phyloP scores from a whole-genome alignment of 2,329 filamentous ascomycete genomes.

The Sporothrix schenckii region DNA sequence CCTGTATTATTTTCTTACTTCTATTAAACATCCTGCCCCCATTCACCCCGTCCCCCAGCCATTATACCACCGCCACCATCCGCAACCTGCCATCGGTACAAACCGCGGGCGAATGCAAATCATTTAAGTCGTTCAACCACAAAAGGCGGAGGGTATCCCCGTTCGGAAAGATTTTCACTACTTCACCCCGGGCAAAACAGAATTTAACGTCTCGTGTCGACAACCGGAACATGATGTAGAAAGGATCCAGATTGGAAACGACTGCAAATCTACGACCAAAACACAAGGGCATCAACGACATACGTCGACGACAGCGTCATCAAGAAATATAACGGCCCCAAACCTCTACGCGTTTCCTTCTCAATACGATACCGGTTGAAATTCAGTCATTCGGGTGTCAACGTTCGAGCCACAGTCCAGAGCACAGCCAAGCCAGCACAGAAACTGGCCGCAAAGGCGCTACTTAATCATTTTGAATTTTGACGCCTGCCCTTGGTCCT shows the following conservation, averaged over 20 bases:
- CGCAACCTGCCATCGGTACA: constrained; percentile 27
- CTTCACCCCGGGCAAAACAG: background rate
- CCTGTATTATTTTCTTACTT: background rate
- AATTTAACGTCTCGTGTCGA: constrained; percentile 4
- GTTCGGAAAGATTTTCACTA: constrained; percentile 26
- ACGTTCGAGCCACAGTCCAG: background rate
- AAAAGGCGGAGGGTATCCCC: constrained; percentile 31
- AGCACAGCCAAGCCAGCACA: background rate
- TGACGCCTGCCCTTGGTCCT: too few species aligned
- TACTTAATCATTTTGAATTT: background rate
- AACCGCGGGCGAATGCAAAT: constrained; percentile 24
- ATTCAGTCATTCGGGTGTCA: background rate
- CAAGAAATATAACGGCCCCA: too few species aligned
- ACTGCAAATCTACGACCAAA: background rate
- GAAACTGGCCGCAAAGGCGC: background rate
- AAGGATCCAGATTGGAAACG: background rate
- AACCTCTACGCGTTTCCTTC: background rate
- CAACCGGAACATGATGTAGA: background rate
- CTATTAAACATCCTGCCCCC: constrained; percentile 12
- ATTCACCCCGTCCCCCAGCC: constrained; percentile 17
- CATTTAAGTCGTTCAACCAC: constrained; percentile 25
- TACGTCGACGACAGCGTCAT: too few species aligned
- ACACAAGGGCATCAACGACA: too few species aligned
- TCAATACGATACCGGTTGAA: too few species aligned
- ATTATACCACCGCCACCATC: constrained; percentile 26